Base-by-base conservation (phyloP, 2,329 filamentous ascomycete genomes). In the Davidsoniella virescens region DNA sequence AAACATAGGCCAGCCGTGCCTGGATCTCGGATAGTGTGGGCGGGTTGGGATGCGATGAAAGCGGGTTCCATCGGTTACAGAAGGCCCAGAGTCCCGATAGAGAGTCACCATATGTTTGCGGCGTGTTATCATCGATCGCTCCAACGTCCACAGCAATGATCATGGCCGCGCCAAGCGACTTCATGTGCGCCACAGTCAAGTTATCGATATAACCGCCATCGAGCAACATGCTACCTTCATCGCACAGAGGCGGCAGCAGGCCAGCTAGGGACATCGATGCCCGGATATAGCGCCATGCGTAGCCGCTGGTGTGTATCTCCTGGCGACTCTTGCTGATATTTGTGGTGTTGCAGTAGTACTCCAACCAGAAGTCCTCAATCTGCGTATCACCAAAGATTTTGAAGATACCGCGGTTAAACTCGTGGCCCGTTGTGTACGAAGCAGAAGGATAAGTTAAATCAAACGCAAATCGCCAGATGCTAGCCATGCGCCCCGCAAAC, bases 311-410 rank as follows among this genome's bases (percentile, higher is more conserved):
- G 65, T 98, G 92, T 56, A 93, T 88, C 62, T 98, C 92, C 2
- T 79, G 79, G 17, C 90, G 77, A 54, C 84, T 92, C 64, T 94
- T 93, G 68, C 84, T 93, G 66, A 98, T 96, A 64, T 96, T 98
- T 37, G 93, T 98, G 0, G 92, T 96, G 66, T 98, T 98, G 73
- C 93, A 98, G 67, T 98, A 98, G 63, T 87, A 98, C 57, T 94
- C 87, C 9, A 98, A 75, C 92, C 92, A 98, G 60, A 96, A 98
- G 63, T 98, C 92, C 65, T 98, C 92, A 52, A 98, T 96, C 62
- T 96, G 92, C 8, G 86, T 85, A 59, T 95, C 87, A 12, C 88
- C 92, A 62, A 98, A 95, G 0, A 90, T 87, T 65, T 98, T 98
- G 76, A 95, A 98, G 56, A 98, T 95, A 39, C 92, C 92, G 5